phyloP scores from a whole-genome alignment of 441 rosid species.

The Erodium chrysanthum region DNA sequence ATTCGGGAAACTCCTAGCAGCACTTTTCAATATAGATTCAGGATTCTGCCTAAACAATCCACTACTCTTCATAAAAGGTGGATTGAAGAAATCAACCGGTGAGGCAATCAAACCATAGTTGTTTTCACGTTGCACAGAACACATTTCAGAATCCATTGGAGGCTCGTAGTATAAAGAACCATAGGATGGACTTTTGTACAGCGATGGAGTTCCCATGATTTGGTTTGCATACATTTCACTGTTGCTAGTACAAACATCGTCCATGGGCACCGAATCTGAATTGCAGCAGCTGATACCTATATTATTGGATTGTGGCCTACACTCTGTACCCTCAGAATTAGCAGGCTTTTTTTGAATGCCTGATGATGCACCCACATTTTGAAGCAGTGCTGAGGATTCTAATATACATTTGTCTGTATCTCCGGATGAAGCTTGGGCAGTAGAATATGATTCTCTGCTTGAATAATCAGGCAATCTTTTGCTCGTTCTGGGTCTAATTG shows the following conservation, averaged over 20 bases:
- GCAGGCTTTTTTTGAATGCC: slow-evolving; percentile 28
- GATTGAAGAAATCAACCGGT: slow-evolving; percentile 70
- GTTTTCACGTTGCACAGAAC: neutral
- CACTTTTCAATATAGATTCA: slow-evolving; percentile 60
- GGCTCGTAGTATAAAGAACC: slow-evolving; percentile 48
- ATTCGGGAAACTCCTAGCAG: slow-evolving; percentile 71
- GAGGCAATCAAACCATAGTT: slow-evolving; percentile 42
- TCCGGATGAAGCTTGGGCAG: slow-evolving; percentile 43
- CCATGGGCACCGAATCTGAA: too few species aligned
- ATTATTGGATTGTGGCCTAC: slow-evolving; percentile 4
- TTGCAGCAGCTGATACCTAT: too few species aligned
- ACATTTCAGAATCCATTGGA: slow-evolving; percentile 22
- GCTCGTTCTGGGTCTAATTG: slow-evolving; percentile 19
- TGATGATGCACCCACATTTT: slow-evolving; percentile 10
- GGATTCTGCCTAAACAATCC: slow-evolving; percentile 43
- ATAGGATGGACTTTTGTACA: slow-evolving; percentile 32
- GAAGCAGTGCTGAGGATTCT: slow-evolving; percentile 31
- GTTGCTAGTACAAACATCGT: too few species aligned
- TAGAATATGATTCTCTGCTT: slow-evolving; percentile 40
- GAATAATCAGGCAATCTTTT: slow-evolving; percentile 28
- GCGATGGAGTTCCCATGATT: slow-evolving; percentile 24
- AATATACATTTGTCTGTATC: slow-evolving; percentile 31
- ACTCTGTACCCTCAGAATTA: slow-evolving; percentile 42
- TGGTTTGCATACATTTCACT: neutral
- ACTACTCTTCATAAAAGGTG: slow-evolving; percentile 50